Percentiles rank a stretch among this genome's conserved stretches.
phyloP scores from a whole-genome alignment of 148 eudicot genomes.

The Persicaria maculosa region DNA sequence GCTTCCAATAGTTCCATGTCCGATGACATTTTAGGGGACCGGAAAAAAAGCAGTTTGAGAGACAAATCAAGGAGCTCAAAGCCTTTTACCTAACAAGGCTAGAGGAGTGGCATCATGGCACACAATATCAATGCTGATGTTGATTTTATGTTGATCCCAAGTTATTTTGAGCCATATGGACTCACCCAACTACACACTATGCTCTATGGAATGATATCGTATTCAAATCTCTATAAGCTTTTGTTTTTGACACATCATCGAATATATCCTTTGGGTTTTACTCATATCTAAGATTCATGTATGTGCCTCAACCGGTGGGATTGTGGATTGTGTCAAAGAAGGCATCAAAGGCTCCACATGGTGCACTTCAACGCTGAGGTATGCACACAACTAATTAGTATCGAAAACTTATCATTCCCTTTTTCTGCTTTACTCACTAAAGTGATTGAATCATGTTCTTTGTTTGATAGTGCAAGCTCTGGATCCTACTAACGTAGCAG shows the following conservation, averaged over 20 bases:
- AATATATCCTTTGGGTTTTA: not conserved
- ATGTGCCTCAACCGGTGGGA: constrained; percentile 43
- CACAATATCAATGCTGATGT: constrained; percentile 79
- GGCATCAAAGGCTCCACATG: constrained; percentile 36
- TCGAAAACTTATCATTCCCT: not conserved
- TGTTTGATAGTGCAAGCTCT: constrained; percentile 20
- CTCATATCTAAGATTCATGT: constrained; percentile 22
- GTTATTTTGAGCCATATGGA: constrained; percentile 94
- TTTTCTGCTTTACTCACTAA: not conserved
- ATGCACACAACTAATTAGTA: not conserved
- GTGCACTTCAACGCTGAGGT: constrained; percentile 35
- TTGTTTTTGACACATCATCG: no score
- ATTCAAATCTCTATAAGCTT: not conserved
- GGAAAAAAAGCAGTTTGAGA: constrained; percentile 64
- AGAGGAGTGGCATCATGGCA: constrained; percentile 75
- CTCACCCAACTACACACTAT: constrained; percentile 80
- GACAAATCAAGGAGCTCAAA: constrained; percentile 60
- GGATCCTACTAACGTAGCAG: constrained; percentile 25
- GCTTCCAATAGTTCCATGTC: not conserved
- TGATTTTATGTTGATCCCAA: constrained; percentile 74
- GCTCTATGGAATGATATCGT: constrained; percentile 72
- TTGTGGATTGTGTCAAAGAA: constrained; percentile 36
- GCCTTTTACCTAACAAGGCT: constrained; percentile 61
- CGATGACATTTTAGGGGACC: constrained; percentile 41
- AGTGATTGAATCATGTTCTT: not conserved